Evolutionary conservation across 495 filamentous ascomycete species (phyloP), one percentile per base, ranked within the genome.

Genomic region (Chaetomidium leptoderma): DNA sequence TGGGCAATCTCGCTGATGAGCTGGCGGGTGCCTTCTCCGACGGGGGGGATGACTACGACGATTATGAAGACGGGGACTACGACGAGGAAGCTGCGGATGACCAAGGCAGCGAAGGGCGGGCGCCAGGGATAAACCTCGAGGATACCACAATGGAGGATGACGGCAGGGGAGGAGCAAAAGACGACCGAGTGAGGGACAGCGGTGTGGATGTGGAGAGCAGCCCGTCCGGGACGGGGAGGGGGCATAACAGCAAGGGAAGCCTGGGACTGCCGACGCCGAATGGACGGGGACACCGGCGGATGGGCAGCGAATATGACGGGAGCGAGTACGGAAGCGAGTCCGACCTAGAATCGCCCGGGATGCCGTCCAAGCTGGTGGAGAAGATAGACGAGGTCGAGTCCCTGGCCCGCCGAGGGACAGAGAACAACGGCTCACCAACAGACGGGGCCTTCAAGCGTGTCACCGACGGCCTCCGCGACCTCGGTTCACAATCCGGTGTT

Each of bases 1-100:
- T 93, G 19, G 91, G 90, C 33, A 95, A 88, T 60, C 74, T 97
- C 17, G 90, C 91, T 13, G 91, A 95, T 61, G 89, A 93, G 63
- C 72, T 88, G 26, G 84, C 81, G 16, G 84, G 82, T 54, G 78
- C 78, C 10, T 79, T 82, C 60, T 83, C 78, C 14, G 81, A 80
- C 48, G 75, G 67, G 14, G 78, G 81, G 27, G 78, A 77, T 23
- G 79, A 83, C 72, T 78, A 83, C 72, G 85, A 83, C 55, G 78
- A 84, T 44, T 85, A 86, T 42, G 85, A 86, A 9, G 79, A 75
- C 4, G 69, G 69, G 10, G 74, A 76, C n/a, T 73, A 58, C 24
- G 63, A 60, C 8, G 56, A 50, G 29, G 57, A 76, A 13, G 78
- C 81, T 72, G 78, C 81, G 69, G 85, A 82, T 50, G 78, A 84